These are phyloP conservation scores for Trichocomaceae sp. DNA, from an alignment of 2,329 filamentous ascomycete genomes.

Conservation along the genomic window DNA sequence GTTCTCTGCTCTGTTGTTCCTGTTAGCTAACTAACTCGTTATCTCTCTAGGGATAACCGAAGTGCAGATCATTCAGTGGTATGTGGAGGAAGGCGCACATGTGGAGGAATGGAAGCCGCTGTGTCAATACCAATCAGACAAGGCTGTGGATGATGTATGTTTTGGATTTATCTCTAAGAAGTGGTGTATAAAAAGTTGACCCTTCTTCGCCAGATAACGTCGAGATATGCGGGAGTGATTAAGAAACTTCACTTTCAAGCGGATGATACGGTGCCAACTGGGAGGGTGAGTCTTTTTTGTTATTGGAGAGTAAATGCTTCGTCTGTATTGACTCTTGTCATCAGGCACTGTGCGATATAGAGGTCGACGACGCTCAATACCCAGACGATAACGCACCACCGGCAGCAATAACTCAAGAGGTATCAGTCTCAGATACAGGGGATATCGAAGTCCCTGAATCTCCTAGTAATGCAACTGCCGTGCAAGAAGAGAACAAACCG, in stretches of 20 bases:
- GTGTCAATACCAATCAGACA: constrained; percentile 97
- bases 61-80: constrained; percentile 99
- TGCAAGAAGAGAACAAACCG: constrained; percentile 5
- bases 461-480: constrained; percentile 15
- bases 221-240: constrained; percentile 87
- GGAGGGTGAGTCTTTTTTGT: constrained; percentile 46
- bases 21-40: constrained; percentile 1
- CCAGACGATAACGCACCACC: constrained; percentile 46
- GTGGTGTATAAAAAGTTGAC: constrained; percentile 37
- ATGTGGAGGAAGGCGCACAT: constrained; percentile 87
- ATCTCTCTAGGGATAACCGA: constrained; percentile 73
- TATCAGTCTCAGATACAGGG: constrained; percentile 10
- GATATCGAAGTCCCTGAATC: not conserved
- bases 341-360: constrained; percentile 85
- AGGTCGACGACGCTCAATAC: constrained; percentile 72
- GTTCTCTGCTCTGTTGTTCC: too few relatives aligned
- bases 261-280: constrained; percentile 93
- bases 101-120: constrained; percentile 98
- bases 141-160: constrained; percentile 61
- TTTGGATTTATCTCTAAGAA: not conserved
- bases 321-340: not conserved
- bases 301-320: not conserved
- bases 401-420: constrained; percentile 17
- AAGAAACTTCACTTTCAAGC: constrained; percentile 95
- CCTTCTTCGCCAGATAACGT: constrained; percentile 66